phyloP scores from a whole-genome alignment of 208 protist species.

The Leishmania gerbilli region DNA sequence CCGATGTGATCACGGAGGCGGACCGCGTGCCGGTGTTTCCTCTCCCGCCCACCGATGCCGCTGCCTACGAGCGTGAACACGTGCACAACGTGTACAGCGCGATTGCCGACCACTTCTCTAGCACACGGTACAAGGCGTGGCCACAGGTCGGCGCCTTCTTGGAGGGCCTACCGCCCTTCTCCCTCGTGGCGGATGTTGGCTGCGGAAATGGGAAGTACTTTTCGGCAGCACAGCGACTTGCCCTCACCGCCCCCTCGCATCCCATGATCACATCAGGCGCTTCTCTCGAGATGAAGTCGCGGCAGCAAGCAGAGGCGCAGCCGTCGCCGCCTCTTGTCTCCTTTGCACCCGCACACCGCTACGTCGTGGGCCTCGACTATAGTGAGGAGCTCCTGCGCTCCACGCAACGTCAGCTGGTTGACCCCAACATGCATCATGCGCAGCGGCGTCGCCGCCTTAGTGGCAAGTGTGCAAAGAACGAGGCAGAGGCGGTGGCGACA shows the following conservation, averaged over 20 bases:
- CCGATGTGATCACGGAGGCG: background rate
- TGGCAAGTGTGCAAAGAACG: conserved; percentile 6
- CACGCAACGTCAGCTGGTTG: conserved; percentile 45
- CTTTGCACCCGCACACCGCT: conserved; percentile 36
- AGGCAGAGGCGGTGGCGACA: conserved; percentile 3
- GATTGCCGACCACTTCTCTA: conserved; percentile 86
- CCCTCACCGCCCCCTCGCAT: background rate
- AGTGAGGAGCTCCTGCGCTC: conserved; percentile 62
- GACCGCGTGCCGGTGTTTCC: background rate
- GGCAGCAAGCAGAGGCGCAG: conserved; percentile 1
- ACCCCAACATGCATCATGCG: conserved; percentile 42
- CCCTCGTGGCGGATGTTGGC: conserved; percentile 79
- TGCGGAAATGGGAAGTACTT: conserved; percentile 93
- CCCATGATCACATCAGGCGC: background rate
- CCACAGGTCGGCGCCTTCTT: conserved; percentile 76
- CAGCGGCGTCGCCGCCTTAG: conserved; percentile 9
- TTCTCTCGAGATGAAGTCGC: background rate
- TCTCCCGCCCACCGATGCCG: conserved; percentile 8
- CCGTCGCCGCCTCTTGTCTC: background rate
- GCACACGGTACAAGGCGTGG: conserved; percentile 90
- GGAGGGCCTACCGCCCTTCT: conserved; percentile 54
- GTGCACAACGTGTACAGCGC: conserved; percentile 86
- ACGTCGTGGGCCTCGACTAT: conserved; percentile 69
- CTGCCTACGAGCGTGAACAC: conserved; percentile 61
- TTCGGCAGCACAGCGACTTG: conserved; percentile 22